Percentiles rank a stretch among this genome's conserved stretches.
Evolutionary conservation across 1,139 yeast species (phyloP).

Genomic region (Debaryomyces singareniensis): DNA sequence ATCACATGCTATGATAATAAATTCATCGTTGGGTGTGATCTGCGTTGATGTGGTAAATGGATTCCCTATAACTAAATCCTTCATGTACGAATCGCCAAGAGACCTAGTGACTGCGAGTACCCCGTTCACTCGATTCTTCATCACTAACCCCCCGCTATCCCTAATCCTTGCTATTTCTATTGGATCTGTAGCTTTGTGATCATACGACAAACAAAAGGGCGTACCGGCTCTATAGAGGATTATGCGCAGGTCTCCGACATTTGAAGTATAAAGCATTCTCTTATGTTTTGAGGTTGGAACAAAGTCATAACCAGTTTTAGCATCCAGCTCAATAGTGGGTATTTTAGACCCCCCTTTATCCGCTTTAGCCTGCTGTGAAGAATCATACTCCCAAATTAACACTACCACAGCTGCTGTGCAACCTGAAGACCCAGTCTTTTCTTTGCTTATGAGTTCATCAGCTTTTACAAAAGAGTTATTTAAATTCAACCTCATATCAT

Average conservation of each 20-base stretch:
- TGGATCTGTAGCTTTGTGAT: constrained; percentile 86
- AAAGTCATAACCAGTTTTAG: constrained; percentile 29
- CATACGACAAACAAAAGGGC: constrained; percentile 80
- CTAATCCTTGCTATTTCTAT: constrained; percentile 72
- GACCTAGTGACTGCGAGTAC: constrained; percentile 93
- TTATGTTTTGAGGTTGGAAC: constrained; percentile 43
- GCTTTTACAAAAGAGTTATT: constrained; percentile 64
- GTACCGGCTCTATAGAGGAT: constrained; percentile 68
- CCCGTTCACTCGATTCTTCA: constrained; percentile 92
- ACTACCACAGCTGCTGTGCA: constrained; percentile 96
- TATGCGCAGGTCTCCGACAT: constrained; percentile 90
- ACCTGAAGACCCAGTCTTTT: constrained; percentile 66
- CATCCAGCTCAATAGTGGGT: constrained; percentile 13
- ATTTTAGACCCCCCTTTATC: constrained; percentile 18
- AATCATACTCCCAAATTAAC: constrained; percentile 63
- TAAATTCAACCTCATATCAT: constrained; percentile 45
- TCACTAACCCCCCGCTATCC: constrained; percentile 76
- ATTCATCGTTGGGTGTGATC: constrained; percentile 55
- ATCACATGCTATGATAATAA: constrained; percentile 85
- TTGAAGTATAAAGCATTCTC: constrained; percentile 84
- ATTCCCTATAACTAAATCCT: constrained; percentile 79
- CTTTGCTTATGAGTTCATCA: constrained; percentile 60
- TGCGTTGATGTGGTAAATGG: constrained; percentile 92
- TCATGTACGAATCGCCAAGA: constrained; percentile 91
- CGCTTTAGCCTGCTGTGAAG: no score